Conservation (phyloP, 108 stramenopile genomes). For the Craspedostauros australis region DNA sequence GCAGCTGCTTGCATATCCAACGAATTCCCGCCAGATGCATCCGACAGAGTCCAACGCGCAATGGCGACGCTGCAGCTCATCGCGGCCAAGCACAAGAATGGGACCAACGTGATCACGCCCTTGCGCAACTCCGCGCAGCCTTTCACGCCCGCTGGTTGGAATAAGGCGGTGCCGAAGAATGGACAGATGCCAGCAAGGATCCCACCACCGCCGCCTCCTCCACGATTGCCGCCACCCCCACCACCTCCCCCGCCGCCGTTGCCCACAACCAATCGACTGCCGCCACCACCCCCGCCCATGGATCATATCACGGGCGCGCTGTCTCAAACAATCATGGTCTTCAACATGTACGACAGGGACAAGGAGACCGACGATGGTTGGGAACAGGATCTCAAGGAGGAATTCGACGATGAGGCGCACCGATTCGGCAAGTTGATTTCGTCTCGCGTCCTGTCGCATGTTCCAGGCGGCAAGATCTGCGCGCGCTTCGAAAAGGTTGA, state of each 20-base stretch:
- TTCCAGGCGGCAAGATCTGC: constrained; percentile 90
- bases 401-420: constrained; percentile 83
- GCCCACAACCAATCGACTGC: not conserved
- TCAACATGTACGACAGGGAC: constrained; percentile 94
- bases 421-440: constrained; percentile 78
- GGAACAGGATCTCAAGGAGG: constrained; percentile 85
- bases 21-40: constrained; percentile 66
- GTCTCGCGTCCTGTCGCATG: constrained; percentile 64
- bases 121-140: too few species aligned
- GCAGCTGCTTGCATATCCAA: constrained; percentile 42
- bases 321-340: constrained; percentile 35
- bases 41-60: constrained; percentile 56
- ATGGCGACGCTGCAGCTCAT: constrained; percentile 45
- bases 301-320: too few species aligned
- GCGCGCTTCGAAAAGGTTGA: constrained; percentile 66
- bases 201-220: constrained; percentile 20
- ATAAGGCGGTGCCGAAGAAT: not conserved
- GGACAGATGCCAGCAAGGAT: constrained; percentile 25
- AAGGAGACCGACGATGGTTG: constrained; percentile 86
- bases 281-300: not conserved
- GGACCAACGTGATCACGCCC: constrained; percentile 29
- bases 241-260: constrained; percentile 10
- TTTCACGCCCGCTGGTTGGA: too few species aligned
- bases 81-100: too few species aligned
- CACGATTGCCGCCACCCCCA: too few species aligned